These are phyloP conservation scores for Pseudogymnoascus sp. DNA, from an alignment of 2,329 filamentous ascomycete genomes.

Conservation along the genomic window DNA sequence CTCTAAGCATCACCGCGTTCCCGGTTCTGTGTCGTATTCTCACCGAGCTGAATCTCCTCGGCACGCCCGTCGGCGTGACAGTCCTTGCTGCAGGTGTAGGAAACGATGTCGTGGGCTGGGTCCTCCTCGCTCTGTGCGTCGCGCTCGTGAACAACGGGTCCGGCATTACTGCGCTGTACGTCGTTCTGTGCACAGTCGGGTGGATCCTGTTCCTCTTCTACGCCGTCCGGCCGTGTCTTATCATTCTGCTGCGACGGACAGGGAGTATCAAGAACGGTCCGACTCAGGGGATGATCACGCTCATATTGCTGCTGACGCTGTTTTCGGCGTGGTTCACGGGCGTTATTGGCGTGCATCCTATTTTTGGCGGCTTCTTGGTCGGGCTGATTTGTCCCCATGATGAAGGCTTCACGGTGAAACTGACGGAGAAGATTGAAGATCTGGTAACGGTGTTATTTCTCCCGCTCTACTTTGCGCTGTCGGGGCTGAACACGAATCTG, in stretches of 20 bases:
- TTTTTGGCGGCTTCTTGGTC: slow-evolving; percentile 80
- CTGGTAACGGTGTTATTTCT: slow-evolving; percentile 75
- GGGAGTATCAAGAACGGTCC: slow-evolving; percentile 82
- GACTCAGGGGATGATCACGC: slow-evolving; percentile 71
- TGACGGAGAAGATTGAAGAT: slow-evolving; percentile 93
- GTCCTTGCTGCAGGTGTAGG: slow-evolving; percentile 85
- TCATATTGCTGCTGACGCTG: slow-evolving; percentile 74
- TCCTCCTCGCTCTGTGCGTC: slow-evolving; percentile 85
- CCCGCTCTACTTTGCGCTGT: slow-evolving; percentile 88
- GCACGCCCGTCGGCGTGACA: slow-evolving; percentile 78
- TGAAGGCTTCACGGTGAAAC: slow-evolving; percentile 79
- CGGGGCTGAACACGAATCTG: slow-evolving; percentile 80
- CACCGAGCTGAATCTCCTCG: slow-evolving; percentile 79
- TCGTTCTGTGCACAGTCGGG: slow-evolving; percentile 66
- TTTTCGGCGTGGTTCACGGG: slow-evolving; percentile 79
- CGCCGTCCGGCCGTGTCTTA: slow-evolving; percentile 63
- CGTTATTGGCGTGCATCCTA: slow-evolving; percentile 87
- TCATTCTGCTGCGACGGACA: slow-evolving; percentile 65
- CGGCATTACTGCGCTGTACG: slow-evolving; percentile 77
- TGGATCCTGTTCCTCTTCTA: slow-evolving; percentile 72
- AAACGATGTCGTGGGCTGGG: slow-evolving; percentile 88
- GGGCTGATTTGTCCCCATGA: slow-evolving; percentile 87
- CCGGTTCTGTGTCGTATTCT: slow-evolving; percentile 91
- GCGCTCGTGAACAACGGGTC: slow-evolving; percentile 82
- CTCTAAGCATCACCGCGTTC: slow-evolving; percentile 85